These are phyloP conservation scores for Choiromyces venosus DNA, from an alignment of 495 filamentous ascomycete genomes.

Conservation along the genomic window DNA sequence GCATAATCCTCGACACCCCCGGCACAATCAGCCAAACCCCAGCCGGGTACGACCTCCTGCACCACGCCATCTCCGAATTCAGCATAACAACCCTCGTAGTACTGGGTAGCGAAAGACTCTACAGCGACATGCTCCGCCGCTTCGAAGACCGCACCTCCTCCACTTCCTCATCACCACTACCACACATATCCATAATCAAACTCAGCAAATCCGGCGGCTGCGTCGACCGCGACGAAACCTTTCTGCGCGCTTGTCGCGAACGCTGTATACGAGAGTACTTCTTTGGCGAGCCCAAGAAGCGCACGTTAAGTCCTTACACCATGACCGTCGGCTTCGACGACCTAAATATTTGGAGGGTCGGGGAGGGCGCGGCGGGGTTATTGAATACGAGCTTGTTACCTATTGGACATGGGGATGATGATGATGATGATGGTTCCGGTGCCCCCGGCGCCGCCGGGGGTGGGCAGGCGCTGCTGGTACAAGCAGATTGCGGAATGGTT, in stretches of 20 bases:
- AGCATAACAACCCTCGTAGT: constrained; percentile 75
- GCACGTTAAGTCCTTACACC: constrained; percentile 76
- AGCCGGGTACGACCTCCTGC: constrained; percentile 65
- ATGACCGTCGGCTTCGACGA: constrained; percentile 70
- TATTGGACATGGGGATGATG: constrained; percentile 42
- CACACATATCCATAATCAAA: constrained; percentile 63
- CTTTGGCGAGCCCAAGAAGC: constrained; percentile 67
- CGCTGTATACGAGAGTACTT: constrained; percentile 85
- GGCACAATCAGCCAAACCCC: constrained; percentile 58
- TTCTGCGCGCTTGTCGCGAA: constrained; percentile 64
- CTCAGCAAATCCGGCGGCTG: constrained; percentile 85
- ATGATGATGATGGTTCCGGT: constrained; percentile 15
- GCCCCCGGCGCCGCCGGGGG: too few relatives aligned
- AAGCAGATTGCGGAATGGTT: constrained; percentile 52
- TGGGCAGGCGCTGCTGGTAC: constrained; percentile 51
- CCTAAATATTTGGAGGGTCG: constrained; percentile 62
- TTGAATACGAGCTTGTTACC: constrained; percentile 33
- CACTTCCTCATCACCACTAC: constrained; percentile 45
- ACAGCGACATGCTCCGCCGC: constrained; percentile 67
- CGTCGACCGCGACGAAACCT: constrained; percentile 70
- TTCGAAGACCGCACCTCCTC: constrained; percentile 66
- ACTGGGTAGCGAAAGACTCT: constrained; percentile 75
- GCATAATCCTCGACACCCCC: constrained; percentile 82
- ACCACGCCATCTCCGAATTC: constrained; percentile 83
- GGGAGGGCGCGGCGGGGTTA: constrained; percentile 47